Conservation (phyloP, 2,329 filamentous ascomycete species). For the Fusarium torreyae region DNA sequence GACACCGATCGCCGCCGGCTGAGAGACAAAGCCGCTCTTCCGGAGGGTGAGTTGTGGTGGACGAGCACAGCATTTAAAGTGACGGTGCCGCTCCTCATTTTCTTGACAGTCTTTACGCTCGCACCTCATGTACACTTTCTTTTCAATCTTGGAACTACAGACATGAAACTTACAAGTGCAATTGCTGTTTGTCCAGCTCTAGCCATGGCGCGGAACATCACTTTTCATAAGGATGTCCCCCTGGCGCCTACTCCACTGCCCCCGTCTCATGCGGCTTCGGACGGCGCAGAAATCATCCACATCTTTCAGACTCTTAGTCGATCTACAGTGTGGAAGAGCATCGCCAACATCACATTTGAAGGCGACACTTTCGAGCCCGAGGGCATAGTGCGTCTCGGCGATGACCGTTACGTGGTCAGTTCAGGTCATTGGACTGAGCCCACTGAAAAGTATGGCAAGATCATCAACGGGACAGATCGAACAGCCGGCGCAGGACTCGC, state of each 20-base stretch:
- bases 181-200: conserved; percentile 39
- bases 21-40: neutral
- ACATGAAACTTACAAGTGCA: conserved; percentile 40
- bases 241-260: conserved; percentile 56
- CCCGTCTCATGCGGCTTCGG: conserved; percentile 52
- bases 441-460: conserved; percentile 58
- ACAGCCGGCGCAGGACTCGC: conserved; percentile 61
- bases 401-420: conserved; percentile 62
- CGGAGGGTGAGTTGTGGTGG: conserved; percentile 19
- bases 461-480: conserved; percentile 67
- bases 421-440: conserved; percentile 60
- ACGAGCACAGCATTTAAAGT: conserved; percentile 35
- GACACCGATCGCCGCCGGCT: neutral
- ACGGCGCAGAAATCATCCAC: conserved; percentile 56
- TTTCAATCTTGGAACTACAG: conserved; percentile 11
- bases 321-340: conserved; percentile 59
- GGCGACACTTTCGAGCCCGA: conserved; percentile 65
- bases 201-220: conserved; percentile 53
- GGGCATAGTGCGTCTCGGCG: conserved; percentile 61
- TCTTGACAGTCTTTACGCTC: conserved; percentile 40
- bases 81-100: conserved; percentile 28
- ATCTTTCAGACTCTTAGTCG: conserved; percentile 56
- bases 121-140: conserved; percentile 29
- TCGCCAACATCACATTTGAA: conserved; percentile 60
- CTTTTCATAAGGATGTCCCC: conserved; percentile 49